Evolutionary conservation across 2,329 filamentous ascomycete species (phyloP), one percentile per base, ranked within the genome.

Genomic region (Botryosphaeria dothidea): DNA sequence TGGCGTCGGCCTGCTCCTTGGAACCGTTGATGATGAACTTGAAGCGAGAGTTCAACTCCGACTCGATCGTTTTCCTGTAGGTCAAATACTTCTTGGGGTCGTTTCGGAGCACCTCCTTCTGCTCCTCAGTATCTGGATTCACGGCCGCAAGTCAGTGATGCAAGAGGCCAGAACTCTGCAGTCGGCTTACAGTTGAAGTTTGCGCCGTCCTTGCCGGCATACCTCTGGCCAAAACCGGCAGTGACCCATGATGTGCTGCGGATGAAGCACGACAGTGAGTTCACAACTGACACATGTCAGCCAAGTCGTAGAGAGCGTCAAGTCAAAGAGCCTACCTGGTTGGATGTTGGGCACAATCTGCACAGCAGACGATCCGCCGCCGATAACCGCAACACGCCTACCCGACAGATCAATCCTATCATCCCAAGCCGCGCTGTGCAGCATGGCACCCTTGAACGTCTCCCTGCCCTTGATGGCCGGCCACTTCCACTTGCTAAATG

Each of bases 231-330:
- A 69, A 75, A 74, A 2, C 75, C 72, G 1, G 82, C 81, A 3
- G 81, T 80, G 1, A 85, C 78, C 83, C 83, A 85, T 0, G 82
- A 80, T 0, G 81, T 80, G 17, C 82, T 79, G 11, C 83, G 79
- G 56, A 85, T 82, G 66, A 84, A 85, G 13, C 80, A 82, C 2
- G 77, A 81, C 5, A 83, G 75, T 17, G 34, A 41, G 1, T 25
- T 4, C 3, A 54, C 61, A 19, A 41, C 46, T 64, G 27, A 8
- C 2, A 23, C 7, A 17, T 2, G 4, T 36, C 7, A 38, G 31
- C 19, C 1, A 38, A 0, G 2, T 3, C 19, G 11, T 1, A 0
- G 0, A 9, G 4, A 3, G 3, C 3, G 8, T 2, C 3, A 15
- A 4, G 2, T 3, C 6, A 1, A 2, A 19, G 3, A 0, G 9